Base-by-base conservation (phyloP, 768 basidiomycete species). In the Neoboletus brunneissimus region DNA sequence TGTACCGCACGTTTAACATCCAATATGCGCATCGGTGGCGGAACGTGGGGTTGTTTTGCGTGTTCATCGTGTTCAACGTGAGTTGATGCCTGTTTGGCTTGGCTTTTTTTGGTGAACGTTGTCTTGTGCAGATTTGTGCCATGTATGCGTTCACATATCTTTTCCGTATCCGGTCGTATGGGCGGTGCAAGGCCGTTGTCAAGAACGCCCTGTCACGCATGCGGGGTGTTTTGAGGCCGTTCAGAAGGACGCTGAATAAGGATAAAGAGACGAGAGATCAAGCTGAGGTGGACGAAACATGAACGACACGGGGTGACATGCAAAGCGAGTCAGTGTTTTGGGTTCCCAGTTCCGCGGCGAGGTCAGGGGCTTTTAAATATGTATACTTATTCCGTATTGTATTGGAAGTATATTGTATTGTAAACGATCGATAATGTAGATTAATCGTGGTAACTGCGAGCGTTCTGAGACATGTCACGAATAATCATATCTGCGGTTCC, bases 141-240 rank as follows among this genome's bases (percentile, higher is more conserved):
- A 70, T 80, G 5, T 87, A 77, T 63, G 48, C 74, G 1, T 72
- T 85, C 54, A 86, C 85, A 1, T 87, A 85, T 55, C 46, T 84
- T 34, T 83, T 83, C 68, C 78, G 84, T 38, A 77, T 85, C 31
- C 71, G 74, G 35, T 58, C 62, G 8, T 67, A 63, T 38, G 63
- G 64, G 11, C 54, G 12, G 29, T 45, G 29, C 43, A 68, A 55
- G 51, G 15, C 15, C 0, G 25, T 52, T 1, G n/a, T 59, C 10
- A 8, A 47, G 34, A 45, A 13, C 0, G 11, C 8, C 22, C 0
- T 37, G 23, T 57, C 56, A 10, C 54, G 54, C 16, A 4, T 11
- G 35, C 18, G 15, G n/a, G 15, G 38, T 11, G 1, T 52, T 2
- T 37, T 42, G 44, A 53, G 11, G 46, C 0, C 1, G 15, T 43